Percentiles rank a stretch among this genome's conserved stretches.
These are phyloP conservation scores for Salix dunnii DNA, from an alignment of 345 rosid genomes.

Conservation along the genomic window DNA sequence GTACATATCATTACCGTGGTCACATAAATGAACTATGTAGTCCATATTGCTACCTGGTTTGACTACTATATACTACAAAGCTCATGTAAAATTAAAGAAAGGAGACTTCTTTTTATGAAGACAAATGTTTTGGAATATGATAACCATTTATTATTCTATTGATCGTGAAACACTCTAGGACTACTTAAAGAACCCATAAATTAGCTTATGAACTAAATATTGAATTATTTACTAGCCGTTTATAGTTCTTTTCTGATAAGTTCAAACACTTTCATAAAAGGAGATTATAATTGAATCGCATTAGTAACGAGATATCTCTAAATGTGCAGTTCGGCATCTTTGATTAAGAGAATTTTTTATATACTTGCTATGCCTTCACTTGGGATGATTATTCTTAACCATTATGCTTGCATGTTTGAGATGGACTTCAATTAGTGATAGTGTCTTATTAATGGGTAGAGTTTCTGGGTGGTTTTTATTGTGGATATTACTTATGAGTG, in stretches of 20 bases:
- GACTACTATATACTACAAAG: no score
- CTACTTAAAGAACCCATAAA: no score
- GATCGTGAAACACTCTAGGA: no score
- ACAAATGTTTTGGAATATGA: background rate
- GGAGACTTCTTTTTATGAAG: background rate
- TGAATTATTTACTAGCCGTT: no score
- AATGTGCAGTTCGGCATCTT: no score
- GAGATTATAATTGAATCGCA: background rate
- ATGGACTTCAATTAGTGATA: background rate
- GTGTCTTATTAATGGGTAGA: background rate
- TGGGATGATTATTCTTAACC: background rate
- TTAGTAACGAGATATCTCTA: background rate
- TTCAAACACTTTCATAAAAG: no score
- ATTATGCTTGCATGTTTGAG: background rate
- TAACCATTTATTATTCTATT: no score
- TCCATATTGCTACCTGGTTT: background rate
- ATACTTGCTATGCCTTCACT: background rate
- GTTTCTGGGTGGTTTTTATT: background rate
- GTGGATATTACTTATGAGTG: slow-evolving; percentile 7
- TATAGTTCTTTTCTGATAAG: no score
- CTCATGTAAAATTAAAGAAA: background rate
- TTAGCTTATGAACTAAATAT: no score
- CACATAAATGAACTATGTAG: background rate
- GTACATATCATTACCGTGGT: background rate
- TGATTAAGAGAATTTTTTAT: no score